Percentiles rank a stretch among this genome's conserved stretches.
phyloP scores from a whole-genome alignment of 2,329 filamentous ascomycete species.

The Botrytis sinoallii region DNA sequence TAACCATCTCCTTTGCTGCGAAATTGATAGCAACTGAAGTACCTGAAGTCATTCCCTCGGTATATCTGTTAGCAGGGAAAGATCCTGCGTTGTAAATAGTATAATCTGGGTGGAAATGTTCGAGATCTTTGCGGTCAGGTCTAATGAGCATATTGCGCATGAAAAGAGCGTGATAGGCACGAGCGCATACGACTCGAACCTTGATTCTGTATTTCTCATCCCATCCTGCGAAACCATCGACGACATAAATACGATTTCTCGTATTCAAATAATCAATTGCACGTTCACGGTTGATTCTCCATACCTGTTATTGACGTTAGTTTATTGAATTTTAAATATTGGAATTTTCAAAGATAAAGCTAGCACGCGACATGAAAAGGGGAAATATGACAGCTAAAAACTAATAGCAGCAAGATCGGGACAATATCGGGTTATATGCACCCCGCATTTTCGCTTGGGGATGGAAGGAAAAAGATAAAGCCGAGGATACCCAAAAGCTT shows the following conservation, averaged over 20 bases:
- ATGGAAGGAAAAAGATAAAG: background rate
- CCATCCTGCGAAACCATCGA: slow-evolving; percentile 97
- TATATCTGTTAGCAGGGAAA: slow-evolving; percentile 98
- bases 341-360: background rate
- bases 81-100: slow-evolving; percentile 99
- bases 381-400: background rate
- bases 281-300: slow-evolving; percentile 99
- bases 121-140: slow-evolving; percentile 83
- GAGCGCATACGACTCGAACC: slow-evolving; percentile 96
- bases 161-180: slow-evolving; percentile 98
- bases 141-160: slow-evolving; percentile 99
- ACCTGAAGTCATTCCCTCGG: slow-evolving; percentile 96
- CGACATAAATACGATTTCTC: slow-evolving; percentile 95
- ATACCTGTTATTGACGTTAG: slow-evolving; percentile 62
- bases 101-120: slow-evolving; percentile 98
- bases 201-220: slow-evolving; percentile 97
- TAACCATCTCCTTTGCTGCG: slow-evolving; percentile 99
- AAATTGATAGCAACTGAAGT: slow-evolving; percentile 99
- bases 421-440: slow-evolving; percentile 13
- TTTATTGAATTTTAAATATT: background rate
- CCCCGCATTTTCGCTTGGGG: slow-evolving; percentile 18
- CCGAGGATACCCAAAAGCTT: slow-evolving; percentile 16
- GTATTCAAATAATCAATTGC: slow-evolving; percentile 99
- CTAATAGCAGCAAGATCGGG: background rate
- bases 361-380: background rate